Conservation (phyloP, 345 rosid species). For the Populus davidiana region DNA sequence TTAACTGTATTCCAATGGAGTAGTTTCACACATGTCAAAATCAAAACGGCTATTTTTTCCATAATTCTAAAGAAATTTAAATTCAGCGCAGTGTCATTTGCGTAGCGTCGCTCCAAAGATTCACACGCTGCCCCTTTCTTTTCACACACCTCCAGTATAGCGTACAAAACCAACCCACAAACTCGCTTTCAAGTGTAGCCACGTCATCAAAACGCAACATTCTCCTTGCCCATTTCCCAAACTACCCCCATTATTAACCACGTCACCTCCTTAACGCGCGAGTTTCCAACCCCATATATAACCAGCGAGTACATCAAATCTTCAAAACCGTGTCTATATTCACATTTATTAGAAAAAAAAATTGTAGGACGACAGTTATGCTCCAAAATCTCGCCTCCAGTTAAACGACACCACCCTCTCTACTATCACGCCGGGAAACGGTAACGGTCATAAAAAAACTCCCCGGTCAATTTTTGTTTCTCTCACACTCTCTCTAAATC, state of each 20-base stretch:
- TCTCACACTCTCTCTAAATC: background rate
- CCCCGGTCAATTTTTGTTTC: conserved; percentile 10
- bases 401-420: conserved; percentile 17
- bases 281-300: background rate
- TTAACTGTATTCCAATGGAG: no score
- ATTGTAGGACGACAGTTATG: conserved; percentile 42
- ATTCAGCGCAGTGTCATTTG: conserved; percentile 21
- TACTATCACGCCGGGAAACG: conserved; percentile 29
- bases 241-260: conserved; percentile 3
- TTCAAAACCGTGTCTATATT: conserved; percentile 1
- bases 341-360: background rate
- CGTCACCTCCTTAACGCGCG: conserved; percentile 20
- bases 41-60: conserved; percentile 15
- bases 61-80: background rate
- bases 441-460: conserved; percentile 44
- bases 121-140: conserved; percentile 2
- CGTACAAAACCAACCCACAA: background rate
- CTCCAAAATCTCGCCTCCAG: conserved; percentile 42
- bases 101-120: conserved; percentile 62
- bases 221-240: background rate
- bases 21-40: background rate
- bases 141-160: background rate
- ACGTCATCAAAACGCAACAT: background rate
- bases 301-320: conserved; percentile 25
- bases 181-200: conserved; percentile 27